Evolutionary conservation across 1,284 basidiomycete species (phyloP).

Genomic region (Leccinum subrobustum): DNA sequence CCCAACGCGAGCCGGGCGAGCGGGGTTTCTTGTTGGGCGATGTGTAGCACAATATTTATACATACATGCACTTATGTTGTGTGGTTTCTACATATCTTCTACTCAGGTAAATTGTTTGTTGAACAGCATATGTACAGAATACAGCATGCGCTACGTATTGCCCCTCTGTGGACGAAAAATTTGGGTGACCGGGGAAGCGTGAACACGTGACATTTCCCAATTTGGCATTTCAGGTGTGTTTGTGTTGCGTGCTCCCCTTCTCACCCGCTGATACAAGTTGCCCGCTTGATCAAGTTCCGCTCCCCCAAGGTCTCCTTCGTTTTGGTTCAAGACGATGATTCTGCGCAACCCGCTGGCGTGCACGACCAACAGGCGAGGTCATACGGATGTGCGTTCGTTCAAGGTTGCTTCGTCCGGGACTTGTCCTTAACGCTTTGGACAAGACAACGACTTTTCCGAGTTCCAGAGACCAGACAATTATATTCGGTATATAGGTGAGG

Average conservation of each 20-base stretch:
- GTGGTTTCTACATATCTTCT: neutral
- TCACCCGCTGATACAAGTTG: constrained; percentile 35
- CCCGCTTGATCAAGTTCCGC: constrained; percentile 36
- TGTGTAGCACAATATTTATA: neutral
- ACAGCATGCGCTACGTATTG: neutral
- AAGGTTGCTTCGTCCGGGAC: neutral
- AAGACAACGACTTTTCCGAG: constrained; percentile 80
- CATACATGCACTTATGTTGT: neutral
- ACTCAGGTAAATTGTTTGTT: neutral
- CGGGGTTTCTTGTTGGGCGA: neutral
- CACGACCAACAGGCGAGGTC: constrained; percentile 52
- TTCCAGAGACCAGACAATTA: constrained; percentile 82
- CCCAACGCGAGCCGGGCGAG: neutral
- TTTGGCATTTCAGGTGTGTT: constrained; percentile 3
- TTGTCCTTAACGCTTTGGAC: constrained; percentile 8
- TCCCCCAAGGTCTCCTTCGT: constrained; percentile 60
- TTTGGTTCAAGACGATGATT: constrained; percentile 56
- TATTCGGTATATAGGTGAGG: constrained; percentile 83
- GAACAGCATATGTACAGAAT: neutral
- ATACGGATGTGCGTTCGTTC: constrained; percentile 55
- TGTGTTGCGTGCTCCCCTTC: no score
- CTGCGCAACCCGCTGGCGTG: constrained; percentile 53
- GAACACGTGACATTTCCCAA: constrained; percentile 16
- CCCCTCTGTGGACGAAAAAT: no score
- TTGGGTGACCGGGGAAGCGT: no score